Evolutionary conservation across 75 land plant species (phyloP), one percentile per base, ranked within the genome.

Genomic region (Cryptomeria japonica): DNA sequence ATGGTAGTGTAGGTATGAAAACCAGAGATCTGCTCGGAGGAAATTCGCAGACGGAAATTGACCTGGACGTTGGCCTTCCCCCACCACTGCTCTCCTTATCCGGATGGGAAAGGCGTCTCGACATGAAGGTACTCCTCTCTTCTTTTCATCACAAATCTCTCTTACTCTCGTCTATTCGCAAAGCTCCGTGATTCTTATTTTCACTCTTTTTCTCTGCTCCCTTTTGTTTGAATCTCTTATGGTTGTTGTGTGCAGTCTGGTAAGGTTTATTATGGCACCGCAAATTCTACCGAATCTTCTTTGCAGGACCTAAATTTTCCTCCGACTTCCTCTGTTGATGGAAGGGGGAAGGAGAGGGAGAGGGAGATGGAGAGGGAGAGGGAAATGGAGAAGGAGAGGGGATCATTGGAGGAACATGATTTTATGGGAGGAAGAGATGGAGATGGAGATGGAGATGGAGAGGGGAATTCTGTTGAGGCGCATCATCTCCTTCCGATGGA

Each of bases 71-170:
- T 11, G 93, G 90, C 31, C 32, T 91, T 44, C 85, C 86, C 3
- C 89, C 91, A 3, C 93, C 93, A 25, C 55, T 13, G 37, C 77
- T 32, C 37, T 73, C 77, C 37, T 3, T 73, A 0, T 73, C 41
- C 85, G 91, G 92, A 16, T 94, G 90, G 90, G 95, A 94, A 85
- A 94, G 91, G 86, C 88, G 90, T 0, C 91, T 94, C 12, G 95
- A 92, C 49, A 56, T 94, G 75, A 87, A 86, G 93, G 93, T 94
- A 51, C 41, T 55, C 61, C 41, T 55, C 61, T 2, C 0, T 32
- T 32, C 36, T 2, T 32, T 31, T 25, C 32, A 31, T 13, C 42
- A 41, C 1, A 41, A 41, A 1, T 41, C 53, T 84, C 15, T 31
- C 56, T 15, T 46, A 12, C 12, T 3, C 32, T 34, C 16, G 3